Conservation (phyloP, 1,284 basidiomycete species). For the Leccinum cinnamomeum region DNA sequence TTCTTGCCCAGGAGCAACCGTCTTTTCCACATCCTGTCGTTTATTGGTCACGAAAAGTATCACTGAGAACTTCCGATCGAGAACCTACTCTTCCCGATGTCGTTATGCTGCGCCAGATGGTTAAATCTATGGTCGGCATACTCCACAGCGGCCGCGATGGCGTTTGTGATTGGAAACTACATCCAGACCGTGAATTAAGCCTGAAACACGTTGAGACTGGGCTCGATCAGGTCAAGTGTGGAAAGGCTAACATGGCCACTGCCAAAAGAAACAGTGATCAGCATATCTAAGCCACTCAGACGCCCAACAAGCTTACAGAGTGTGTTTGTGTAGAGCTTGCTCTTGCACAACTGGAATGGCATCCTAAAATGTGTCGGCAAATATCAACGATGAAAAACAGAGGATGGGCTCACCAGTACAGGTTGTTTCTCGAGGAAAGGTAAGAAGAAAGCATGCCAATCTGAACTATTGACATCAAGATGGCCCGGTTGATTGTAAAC, state of each 20-base stretch:
- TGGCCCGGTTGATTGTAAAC: constrained; percentile 23
- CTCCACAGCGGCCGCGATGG: constrained; percentile 9
- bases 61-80: background rate
- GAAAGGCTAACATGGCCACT: constrained; percentile 21
- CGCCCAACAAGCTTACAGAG: constrained; percentile 11
- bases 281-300: background rate
- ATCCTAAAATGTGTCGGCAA: constrained; percentile 12
- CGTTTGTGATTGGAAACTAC: constrained; percentile 5
- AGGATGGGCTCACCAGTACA: constrained; percentile 17
- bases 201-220: constrained; percentile 1
- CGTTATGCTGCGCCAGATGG: constrained; percentile 30
- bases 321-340: constrained; percentile 41
- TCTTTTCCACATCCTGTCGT: constrained; percentile 13
- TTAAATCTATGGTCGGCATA: constrained; percentile 12
- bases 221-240: background rate
- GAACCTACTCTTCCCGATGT: constrained; percentile 18
- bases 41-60: constrained; percentile 2
- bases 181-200: constrained; percentile 17
- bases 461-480: constrained; percentile 22
- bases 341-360: constrained; percentile 28
- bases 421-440: constrained; percentile 11
- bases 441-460: constrained; percentile 21
- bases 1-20: background rate
- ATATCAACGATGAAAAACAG: background rate
- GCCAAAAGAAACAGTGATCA: background rate